Evolutionary conservation across 2,329 filamentous ascomycete species (phyloP).

Genomic region (Penicillium glabrum): DNA sequence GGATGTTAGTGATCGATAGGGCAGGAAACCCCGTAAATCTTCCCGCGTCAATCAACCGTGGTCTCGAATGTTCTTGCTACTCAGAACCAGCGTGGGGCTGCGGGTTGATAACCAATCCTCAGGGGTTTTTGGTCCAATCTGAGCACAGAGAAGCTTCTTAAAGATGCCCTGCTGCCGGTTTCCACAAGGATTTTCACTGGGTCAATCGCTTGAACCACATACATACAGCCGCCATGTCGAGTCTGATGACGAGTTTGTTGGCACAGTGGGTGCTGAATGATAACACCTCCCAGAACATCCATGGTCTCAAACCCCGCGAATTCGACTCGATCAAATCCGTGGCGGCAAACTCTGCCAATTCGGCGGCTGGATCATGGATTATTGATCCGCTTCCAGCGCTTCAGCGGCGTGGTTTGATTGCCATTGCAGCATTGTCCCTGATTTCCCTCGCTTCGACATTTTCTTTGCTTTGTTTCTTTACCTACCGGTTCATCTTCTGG

Average conservation of each 20-base stretch:
- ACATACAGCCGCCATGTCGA: slow-evolving; percentile 7
- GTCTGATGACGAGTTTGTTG: slow-evolving; percentile 3
- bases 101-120: background rate
- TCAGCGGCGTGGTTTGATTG: slow-evolving; percentile 11
- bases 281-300: background rate
- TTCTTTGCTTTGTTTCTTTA: slow-evolving; percentile 13
- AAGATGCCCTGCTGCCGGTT: background rate
- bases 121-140: background rate
- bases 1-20: background rate
- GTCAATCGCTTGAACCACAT: background rate
- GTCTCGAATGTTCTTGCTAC: background rate
- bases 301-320: slow-evolving; percentile 2
- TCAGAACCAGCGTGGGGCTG: background rate
- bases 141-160: background rate
- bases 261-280: slow-evolving; percentile 3
- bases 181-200: background rate
- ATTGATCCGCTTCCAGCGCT: slow-evolving; percentile 14
- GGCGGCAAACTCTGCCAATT: slow-evolving; percentile 16
- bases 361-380: slow-evolving; percentile 11
- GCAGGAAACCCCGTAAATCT: background rate
- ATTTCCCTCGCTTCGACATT: slow-evolving; percentile 12
- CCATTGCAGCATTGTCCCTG: slow-evolving; percentile 5
- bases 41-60: slow-evolving; percentile 2
- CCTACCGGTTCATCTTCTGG: slow-evolving; percentile 19
- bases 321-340: slow-evolving; percentile 6